Percentiles rank a stretch among this genome's conserved stretches.
These are phyloP conservation scores for Berberis vulgaris DNA, from an alignment of 164 flowering plant genomes.

Conservation along the genomic window DNA sequence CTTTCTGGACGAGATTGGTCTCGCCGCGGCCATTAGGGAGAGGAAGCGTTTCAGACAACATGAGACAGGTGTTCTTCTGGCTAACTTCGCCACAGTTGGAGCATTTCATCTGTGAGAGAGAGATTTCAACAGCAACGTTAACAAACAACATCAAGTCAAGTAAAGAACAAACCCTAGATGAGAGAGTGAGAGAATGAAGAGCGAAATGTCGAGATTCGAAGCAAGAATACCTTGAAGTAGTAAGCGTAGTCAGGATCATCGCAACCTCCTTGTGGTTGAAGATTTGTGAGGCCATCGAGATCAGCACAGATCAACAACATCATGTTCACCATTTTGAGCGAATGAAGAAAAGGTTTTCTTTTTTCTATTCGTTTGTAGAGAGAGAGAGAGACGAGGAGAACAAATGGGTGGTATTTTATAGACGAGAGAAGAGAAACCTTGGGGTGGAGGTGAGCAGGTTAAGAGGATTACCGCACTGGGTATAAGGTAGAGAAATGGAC, in stretches of 20 bases:
- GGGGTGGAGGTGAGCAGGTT: background rate
- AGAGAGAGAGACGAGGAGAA: background rate
- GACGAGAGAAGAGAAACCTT: background rate
- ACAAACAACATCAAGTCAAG: background rate
- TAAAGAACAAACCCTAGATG: background rate
- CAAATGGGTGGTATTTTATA: background rate
- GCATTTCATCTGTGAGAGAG: no score
- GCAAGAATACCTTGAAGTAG: slow-evolving; percentile 58
- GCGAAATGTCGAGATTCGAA: background rate
- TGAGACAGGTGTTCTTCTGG: no score
- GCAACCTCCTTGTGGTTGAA: slow-evolving; percentile 82
- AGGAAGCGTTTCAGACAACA: no score
- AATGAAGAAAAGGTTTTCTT: background rate
- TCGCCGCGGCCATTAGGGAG: no score
- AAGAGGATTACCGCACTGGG: no score
- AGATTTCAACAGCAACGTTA: no score
- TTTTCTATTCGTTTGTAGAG: background rate
- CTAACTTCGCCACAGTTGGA: no score
- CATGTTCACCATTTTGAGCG: slow-evolving; percentile 58
- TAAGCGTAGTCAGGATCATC: slow-evolving; percentile 66
- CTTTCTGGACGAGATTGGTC: no score
- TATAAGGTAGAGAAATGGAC: no score
- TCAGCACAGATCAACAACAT: slow-evolving; percentile 59
- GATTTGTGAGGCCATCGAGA: slow-evolving; percentile 61
- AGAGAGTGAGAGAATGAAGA: background rate